phyloP scores from a whole-genome alignment of 202 grass and related monocot genomes.

The Setaria italica region DNA sequence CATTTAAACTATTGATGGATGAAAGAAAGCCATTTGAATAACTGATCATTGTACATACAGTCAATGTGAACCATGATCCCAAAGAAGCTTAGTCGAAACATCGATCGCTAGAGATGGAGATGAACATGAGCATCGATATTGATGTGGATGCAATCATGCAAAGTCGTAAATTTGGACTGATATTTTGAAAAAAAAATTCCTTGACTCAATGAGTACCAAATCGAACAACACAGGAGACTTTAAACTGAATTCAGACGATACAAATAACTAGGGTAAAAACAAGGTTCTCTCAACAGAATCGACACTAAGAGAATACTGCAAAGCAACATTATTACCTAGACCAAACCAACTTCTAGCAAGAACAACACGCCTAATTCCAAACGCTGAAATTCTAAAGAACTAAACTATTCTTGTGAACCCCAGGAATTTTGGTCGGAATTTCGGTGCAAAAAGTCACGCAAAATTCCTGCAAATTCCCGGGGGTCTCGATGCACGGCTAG shows the following conservation, averaged over 20 bases:
- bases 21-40: not conserved
- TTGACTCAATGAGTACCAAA: not conserved
- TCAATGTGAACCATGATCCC: not conserved
- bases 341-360: not conserved
- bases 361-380: not conserved
- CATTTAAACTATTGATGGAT: too few species aligned
- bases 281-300: not conserved
- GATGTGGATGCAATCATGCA: not conserved
- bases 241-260: not conserved
- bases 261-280: not conserved
- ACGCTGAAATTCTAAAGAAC: not conserved
- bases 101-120: too few species aligned
- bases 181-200: not conserved
- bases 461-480: not conserved
- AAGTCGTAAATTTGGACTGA: not conserved
- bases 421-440: not conserved
- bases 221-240: not conserved
- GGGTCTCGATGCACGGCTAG: not conserved
- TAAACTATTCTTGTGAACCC: not conserved
- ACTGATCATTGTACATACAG: not conserved
- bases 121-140: not conserved
- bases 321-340: not conserved
- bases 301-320: not conserved
- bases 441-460: too few species aligned
- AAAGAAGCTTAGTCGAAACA: not conserved